Evolutionary conservation across 2,329 filamentous ascomycete genomes (phyloP), one percentile per base, ranked within the genome.

Genomic region (Geosmithia putterillii): DNA sequence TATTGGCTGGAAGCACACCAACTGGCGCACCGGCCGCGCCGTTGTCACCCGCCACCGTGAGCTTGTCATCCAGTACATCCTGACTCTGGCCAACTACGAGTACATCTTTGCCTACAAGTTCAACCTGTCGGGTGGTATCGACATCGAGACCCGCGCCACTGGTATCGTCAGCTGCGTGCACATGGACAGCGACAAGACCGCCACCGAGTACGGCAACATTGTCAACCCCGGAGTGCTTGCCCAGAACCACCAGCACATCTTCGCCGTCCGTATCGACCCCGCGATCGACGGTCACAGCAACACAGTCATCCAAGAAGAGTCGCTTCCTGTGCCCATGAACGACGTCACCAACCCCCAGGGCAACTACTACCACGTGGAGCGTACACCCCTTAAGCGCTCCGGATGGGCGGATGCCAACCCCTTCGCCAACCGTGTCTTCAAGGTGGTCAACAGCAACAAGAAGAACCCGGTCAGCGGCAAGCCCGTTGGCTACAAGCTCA

Each of bases 1-100:
- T 2, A 80, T 86, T 40, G 67, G 73, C 18, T 84, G 79, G 79
- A 85, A 85, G 55, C 81, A 85, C 60, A 73, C 79, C 19, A 82
- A n/a, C n/a, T n/a, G 70, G 60, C 69, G 80, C n/a, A 84, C 78
- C 0, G 66, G 68, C 9, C 66, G 74, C 9, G 76, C 77, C 0
- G 73, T 76, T 0, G 75, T 83, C 0, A 72, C 73, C 0, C 68
- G 81, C 5, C 65, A 69, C 45, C 67, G 81, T 2, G 72, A 81
- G 50, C 62, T 86, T 1, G 76, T 85, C 0, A 60, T 86, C 3
- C 81, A 85, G 52, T 81, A 74, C 53, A 79, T 84, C 56, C 74
- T 80, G 50, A 86, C 81, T 0, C 67, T 83, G n/a, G n/a, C n/a
- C 28, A 85, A 86, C 60, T 85, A 86, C 60, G 81, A 85, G 54